These are phyloP conservation scores for Globisporangium canariense DNA, from an alignment of 352 stramenopile species.

Conservation along the genomic window DNA sequence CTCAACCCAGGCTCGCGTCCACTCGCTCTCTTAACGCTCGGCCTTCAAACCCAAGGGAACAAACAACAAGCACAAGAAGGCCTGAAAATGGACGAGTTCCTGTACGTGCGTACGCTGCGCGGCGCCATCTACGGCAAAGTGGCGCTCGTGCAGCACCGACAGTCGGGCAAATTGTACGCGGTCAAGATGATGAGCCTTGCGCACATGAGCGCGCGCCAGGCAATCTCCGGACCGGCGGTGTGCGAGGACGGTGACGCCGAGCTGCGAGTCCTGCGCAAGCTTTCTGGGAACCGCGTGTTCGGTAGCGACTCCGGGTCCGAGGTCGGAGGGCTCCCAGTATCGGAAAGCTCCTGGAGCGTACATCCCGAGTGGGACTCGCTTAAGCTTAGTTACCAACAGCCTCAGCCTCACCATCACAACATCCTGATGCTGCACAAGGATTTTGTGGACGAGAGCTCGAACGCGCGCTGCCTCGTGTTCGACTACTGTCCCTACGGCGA, in stretches of 20 bases:
- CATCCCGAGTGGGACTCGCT: slow-evolving; percentile 23
- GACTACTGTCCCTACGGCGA: slow-evolving; percentile 62
- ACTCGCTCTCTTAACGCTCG: neutral
- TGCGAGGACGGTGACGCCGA: slow-evolving; percentile 44
- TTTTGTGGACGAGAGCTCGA: slow-evolving; percentile 42
- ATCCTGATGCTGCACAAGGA: slow-evolving; percentile 46
- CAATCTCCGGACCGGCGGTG: slow-evolving; percentile 35
- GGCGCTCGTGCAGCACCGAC: slow-evolving; percentile 19
- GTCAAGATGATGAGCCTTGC: slow-evolving; percentile 67
- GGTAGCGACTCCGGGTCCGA: neutral
- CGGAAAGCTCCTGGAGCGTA: slow-evolving; percentile 18
- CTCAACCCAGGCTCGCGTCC: neutral
- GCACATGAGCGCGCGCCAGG: slow-evolving; percentile 43
- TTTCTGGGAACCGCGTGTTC: slow-evolving; percentile 32
- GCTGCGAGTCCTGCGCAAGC: slow-evolving; percentile 36
- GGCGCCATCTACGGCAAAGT: slow-evolving; percentile 28
- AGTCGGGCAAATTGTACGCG: slow-evolving; percentile 33
- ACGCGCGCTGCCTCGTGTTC: slow-evolving; percentile 55
- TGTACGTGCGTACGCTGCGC: slow-evolving; percentile 36
- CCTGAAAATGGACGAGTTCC: slow-evolving; percentile 41
- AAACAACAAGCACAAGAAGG: neutral
- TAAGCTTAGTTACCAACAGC: slow-evolving; percentile 1
- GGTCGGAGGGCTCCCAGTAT: neutral
- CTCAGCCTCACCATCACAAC: slow-evolving; percentile 23
- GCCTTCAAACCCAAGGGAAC: neutral